phyloP scores from a whole-genome alignment of 805 yeast species.

The Grigorovia transvaalensis region DNA sequence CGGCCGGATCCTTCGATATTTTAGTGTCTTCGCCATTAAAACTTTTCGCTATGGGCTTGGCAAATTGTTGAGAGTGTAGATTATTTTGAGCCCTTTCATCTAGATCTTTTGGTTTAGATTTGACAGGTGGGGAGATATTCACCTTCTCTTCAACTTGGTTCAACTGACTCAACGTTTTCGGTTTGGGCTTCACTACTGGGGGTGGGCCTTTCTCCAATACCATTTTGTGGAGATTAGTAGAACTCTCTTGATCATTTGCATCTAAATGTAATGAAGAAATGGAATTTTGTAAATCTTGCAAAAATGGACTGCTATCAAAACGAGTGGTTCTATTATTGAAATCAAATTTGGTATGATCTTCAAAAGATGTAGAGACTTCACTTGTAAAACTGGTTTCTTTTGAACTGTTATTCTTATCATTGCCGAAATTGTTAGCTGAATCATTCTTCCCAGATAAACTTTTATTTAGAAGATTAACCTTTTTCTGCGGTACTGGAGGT shows the following conservation, averaged over 20 bases:
- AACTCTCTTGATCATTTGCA: background rate
- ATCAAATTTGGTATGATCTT: background rate
- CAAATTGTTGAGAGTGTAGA: background rate
- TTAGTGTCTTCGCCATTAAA: too few relatives aligned
- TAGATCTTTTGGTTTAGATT: background rate
- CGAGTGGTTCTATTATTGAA: background rate
- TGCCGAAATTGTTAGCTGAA: background rate
- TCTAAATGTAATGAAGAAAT: slow-evolving; percentile 2
- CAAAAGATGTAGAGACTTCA: background rate
- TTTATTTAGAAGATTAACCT: background rate
- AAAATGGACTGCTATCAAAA: background rate
- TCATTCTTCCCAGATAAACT: background rate
- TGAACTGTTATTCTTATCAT: too few relatives aligned
- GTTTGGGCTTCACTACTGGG: background rate
- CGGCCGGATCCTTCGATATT: background rate
- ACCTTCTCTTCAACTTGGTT: background rate
- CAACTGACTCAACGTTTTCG: background rate
- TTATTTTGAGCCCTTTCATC: background rate
- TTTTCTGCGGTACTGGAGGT: background rate
- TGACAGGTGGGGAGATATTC: background rate
- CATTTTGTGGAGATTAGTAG: background rate
- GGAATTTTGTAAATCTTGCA: background rate
- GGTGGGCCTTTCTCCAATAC: background rate
- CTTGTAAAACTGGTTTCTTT: background rate
- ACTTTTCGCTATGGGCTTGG: background rate